Percentiles rank a stretch among this genome's conserved stretches.
These are phyloP conservation scores for Podaxis sp. DNA, from an alignment of 768 basidiomycete species.

Conservation along the genomic window DNA sequence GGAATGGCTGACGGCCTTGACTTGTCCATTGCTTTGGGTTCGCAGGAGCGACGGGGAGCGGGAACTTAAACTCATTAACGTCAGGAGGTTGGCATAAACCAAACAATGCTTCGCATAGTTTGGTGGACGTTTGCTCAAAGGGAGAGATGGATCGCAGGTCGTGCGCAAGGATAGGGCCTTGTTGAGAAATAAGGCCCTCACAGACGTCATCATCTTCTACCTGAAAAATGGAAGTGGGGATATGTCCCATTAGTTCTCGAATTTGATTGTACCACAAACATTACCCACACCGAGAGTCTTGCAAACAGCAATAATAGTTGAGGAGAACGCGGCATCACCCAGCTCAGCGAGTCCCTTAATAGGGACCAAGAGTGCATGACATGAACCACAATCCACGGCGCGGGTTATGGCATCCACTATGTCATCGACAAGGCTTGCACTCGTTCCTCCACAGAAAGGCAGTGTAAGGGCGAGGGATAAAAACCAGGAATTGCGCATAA, in stretches of 20 bases:
- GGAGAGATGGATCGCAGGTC: slow-evolving; percentile 48
- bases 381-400: slow-evolving; percentile 48
- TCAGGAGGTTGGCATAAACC: slow-evolving; percentile 52
- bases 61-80: slow-evolving; percentile 41
- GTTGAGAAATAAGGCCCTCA: slow-evolving; percentile 43
- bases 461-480: not conserved
- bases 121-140: slow-evolving; percentile 45
- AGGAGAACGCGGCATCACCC: slow-evolving; percentile 46
- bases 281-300: slow-evolving; percentile 34
- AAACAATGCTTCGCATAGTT: slow-evolving; percentile 53
- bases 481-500: not conserved
- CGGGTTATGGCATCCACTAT: slow-evolving; percentile 42
- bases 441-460: not conserved
- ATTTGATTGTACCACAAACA: not conserved
- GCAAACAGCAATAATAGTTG: slow-evolving; percentile 43
- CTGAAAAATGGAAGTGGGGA: slow-evolving; percentile 23
- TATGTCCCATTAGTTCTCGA: not conserved
- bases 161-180: slow-evolving; percentile 59
- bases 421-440: slow-evolving; percentile 34
- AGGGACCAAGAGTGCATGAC: slow-evolving; percentile 48
- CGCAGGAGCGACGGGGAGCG: slow-evolving; percentile 40
- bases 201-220: slow-evolving; percentile 59
- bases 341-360: slow-evolving; percentile 44
- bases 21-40: slow-evolving; percentile 33
- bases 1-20: slow-evolving; percentile 42